phyloP scores from a whole-genome alignment of 2,329 filamentous ascomycete genomes.

The Tricladium varicosporioides region DNA sequence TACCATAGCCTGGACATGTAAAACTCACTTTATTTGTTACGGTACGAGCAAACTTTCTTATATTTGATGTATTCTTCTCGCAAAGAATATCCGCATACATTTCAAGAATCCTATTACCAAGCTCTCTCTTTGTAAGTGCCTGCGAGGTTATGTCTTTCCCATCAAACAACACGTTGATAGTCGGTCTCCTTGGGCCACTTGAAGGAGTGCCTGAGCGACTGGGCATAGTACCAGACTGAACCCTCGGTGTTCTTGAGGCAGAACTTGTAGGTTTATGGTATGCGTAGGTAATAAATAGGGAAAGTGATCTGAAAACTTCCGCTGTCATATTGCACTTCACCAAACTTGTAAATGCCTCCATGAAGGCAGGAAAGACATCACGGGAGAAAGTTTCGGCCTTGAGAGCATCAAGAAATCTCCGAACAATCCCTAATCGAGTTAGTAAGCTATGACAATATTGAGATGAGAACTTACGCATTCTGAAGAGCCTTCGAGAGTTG shows the following conservation, averaged over 20 bases:
- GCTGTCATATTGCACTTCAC: conserved; percentile 78
- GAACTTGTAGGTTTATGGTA: conserved; percentile 61
- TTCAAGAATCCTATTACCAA: conserved; percentile 72
- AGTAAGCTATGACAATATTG: conserved; percentile 20
- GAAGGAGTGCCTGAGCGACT: conserved; percentile 35
- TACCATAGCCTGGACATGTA: conserved; percentile 15
- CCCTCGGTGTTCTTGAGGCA: conserved; percentile 51
- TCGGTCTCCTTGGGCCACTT: conserved; percentile 29
- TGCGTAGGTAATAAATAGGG: conserved; percentile 90
- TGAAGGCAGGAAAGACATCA: conserved; percentile 72
- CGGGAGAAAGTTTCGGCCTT: conserved; percentile 78
- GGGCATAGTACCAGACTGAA: conserved; percentile 42
- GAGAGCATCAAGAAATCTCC: conserved; percentile 82
- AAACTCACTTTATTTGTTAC: conserved; percentile 83
- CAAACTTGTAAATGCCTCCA: conserved; percentile 75
- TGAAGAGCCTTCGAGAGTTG: conserved; percentile 79
- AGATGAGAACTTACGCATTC: conserved; percentile 71
- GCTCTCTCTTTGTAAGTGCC: conserved; percentile 61
- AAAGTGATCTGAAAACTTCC: conserved; percentile 81
- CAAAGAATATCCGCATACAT: conserved; percentile 80
- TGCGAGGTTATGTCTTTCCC: conserved; percentile 35
- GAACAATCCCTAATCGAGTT: conserved; percentile 69
- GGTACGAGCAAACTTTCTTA: conserved; percentile 86
- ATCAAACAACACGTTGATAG: conserved; percentile 28
- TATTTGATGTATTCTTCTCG: conserved; percentile 65